Percentiles rank a stretch among this genome's conserved stretches.
Conservation (phyloP, 768 basidiomycete species). For the Stropharia rugosoannulata region DNA sequence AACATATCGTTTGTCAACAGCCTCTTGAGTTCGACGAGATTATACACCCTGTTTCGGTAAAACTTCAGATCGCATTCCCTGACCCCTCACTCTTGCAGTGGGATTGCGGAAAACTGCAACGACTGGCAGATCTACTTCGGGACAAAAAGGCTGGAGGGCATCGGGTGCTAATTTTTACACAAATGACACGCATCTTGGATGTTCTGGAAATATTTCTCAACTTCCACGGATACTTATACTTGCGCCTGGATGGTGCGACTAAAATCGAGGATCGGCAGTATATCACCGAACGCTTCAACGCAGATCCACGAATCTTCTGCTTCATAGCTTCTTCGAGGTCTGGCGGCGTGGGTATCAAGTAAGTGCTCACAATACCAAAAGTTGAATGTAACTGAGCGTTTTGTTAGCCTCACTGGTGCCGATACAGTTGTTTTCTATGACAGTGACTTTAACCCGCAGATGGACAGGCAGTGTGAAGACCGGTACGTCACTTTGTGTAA, state of each 20-base stretch:
- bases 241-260: slow-evolving; percentile 92
- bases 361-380: slow-evolving; percentile 22
- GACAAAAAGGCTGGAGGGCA: slow-evolving; percentile 87
- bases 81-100: slow-evolving; percentile 88
- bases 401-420: slow-evolving; percentile 71
- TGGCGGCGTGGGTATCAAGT: slow-evolving; percentile 95
- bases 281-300: slow-evolving; percentile 85
- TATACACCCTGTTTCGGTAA: slow-evolving; percentile 75
- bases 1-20: slow-evolving; percentile 25
- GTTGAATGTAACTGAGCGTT: no score
- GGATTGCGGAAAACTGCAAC: slow-evolving; percentile 94
- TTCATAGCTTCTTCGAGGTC: slow-evolving; percentile 86
- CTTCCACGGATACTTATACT: slow-evolving; percentile 90
- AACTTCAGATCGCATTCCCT: slow-evolving; percentile 91
- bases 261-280: slow-evolving; percentile 94
- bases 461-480: slow-evolving; percentile 97
- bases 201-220: slow-evolving; percentile 93
- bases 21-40: slow-evolving; percentile 58
- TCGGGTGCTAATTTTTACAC: slow-evolving; percentile 92
- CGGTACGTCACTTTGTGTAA: slow-evolving; percentile 43
- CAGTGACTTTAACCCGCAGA: slow-evolving; percentile 96
- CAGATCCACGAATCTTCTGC: slow-evolving; percentile 74
- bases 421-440: slow-evolving; percentile 98
- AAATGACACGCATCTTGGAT: slow-evolving; percentile 94
- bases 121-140: slow-evolving; percentile 74